A percentile compares a stretch with the other conserved stretches of the same genome.
Conservation (phyloP, 1,284 basidiomycete species). For the Mixia osmundae region DNA sequence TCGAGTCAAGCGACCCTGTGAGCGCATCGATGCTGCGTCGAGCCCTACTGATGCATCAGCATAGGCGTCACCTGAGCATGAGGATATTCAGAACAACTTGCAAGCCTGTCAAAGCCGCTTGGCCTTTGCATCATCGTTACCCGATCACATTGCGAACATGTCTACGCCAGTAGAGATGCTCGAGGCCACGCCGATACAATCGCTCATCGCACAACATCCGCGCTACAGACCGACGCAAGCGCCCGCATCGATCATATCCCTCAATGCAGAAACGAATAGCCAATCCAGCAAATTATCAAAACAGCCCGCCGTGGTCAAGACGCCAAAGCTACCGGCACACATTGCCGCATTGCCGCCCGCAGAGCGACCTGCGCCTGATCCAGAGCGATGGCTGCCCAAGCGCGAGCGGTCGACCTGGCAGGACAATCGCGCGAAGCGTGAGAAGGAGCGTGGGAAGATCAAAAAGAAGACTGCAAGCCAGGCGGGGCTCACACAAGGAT, state of each 20-base stretch:
- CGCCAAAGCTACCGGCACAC: slow-evolving; percentile 6
- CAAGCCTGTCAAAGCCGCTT: slow-evolving; percentile 9
- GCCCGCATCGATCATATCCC: slow-evolving; percentile 1
- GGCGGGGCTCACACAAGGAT: slow-evolving; percentile 48
- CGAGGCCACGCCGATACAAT: slow-evolving; percentile 10
- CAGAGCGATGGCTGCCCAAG: slow-evolving; percentile 16
- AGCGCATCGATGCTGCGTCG: not conserved
- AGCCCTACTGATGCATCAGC: not conserved
- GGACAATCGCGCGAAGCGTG: slow-evolving; percentile 17
- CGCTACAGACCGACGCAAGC: slow-evolving; percentile 6
- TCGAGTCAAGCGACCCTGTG: slow-evolving; percentile 12
- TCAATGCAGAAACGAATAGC: slow-evolving; percentile 1
- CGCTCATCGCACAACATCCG: slow-evolving; percentile 8
- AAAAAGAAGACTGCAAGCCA: slow-evolving; percentile 6
- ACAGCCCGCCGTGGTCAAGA: slow-evolving; percentile 1
- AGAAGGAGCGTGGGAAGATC: slow-evolving; percentile 16
- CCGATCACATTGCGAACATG: slow-evolving; percentile 5
- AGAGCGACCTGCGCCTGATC: slow-evolving; percentile 9
- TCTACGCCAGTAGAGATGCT: slow-evolving; percentile 10
- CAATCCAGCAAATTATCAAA: slow-evolving; percentile 1
- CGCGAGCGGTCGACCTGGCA: slow-evolving; percentile 16
- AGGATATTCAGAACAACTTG: slow-evolving; percentile 14
- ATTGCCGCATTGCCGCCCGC: slow-evolving; percentile 7
- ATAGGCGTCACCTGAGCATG: slow-evolving; percentile 16
- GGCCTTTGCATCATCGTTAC: slow-evolving; percentile 13